Conservation (phyloP, 768 basidiomycete genomes). For the Phanerochaete sordida region DNA sequence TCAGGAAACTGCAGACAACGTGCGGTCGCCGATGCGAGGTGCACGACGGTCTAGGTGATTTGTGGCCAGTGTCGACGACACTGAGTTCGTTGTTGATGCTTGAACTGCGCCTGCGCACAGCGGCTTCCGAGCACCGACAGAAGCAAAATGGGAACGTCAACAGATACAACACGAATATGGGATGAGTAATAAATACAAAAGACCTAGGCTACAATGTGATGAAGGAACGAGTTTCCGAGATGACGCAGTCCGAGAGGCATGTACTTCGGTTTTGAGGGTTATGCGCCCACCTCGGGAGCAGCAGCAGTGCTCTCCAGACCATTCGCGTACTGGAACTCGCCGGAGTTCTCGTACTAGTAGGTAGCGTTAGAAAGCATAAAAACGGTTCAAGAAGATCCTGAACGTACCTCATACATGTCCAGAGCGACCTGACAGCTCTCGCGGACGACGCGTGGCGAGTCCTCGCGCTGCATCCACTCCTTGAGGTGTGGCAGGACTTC, state of each 20-base stretch:
- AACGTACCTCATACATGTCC: slow-evolving; percentile 91
- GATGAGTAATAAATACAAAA: neutral
- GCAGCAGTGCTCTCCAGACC: slow-evolving; percentile 31
- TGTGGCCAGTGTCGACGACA: no score
- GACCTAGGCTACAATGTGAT: neutral
- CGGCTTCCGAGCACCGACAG: no score
- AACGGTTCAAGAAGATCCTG: neutral
- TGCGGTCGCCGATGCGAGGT: no score
- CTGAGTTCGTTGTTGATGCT: no score
- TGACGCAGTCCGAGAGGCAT: neutral
- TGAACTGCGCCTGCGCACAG: no score
- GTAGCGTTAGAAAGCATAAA: neutral
- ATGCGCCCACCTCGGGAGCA: slow-evolving; percentile 20
- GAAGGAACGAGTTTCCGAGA: neutral
- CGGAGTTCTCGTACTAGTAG: slow-evolving; percentile 72
- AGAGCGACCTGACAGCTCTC: slow-evolving; percentile 97
- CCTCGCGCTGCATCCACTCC: slow-evolving; percentile 76
- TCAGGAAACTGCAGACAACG: no score
- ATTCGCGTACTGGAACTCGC: slow-evolving; percentile 76
- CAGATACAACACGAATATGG: neutral
- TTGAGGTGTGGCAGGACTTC: slow-evolving; percentile 85
- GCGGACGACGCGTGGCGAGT: slow-evolving; percentile 84
- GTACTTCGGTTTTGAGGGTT: neutral
- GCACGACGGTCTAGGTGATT: no score
- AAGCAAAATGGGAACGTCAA: neutral